Base-by-base conservation (phyloP, 1,284 basidiomycete genomes). In the Ustilago bromivora region DNA sequence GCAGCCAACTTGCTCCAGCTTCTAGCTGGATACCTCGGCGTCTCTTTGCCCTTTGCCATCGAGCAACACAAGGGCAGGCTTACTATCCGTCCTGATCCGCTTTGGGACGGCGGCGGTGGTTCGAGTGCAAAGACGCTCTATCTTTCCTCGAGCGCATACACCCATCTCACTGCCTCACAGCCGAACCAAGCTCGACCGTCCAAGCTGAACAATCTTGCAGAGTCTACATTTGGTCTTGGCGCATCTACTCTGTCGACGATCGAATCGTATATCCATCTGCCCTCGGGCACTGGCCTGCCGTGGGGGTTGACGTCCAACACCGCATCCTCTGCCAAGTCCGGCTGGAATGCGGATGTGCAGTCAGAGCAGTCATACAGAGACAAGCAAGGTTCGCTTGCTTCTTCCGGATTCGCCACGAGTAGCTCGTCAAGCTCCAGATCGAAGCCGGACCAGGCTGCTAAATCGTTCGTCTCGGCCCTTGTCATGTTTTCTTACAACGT, bases 401-500 rank as follows among this genome's bases (percentile, higher is more conserved):
- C 66, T 12, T 13, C 47, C 23, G 19, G 31, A 1, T 35, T 13
- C 3, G n/a, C 32, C 7, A 23, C 53, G 28, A 23, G 31, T 23
- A 10, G n/a, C 40, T 38, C 61, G 2, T 36, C 64, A 1, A 51
- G 36, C 46, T 55, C 73, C 11, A 63, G 43, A 36, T 61, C 57
- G 32, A 76, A 76, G 56, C 65, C 73, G 38, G 73, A 76, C 12
- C 65, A 76, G 28, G 71, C 73, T 4, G 79, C 77, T 23, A 64
- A 67, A 49, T 72, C 75, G 17, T 82, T 81, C 49, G 61, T 73
- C 34, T 63, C 74, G 36, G 79, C 76, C 17, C 66, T 82, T 15
- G 70, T 74, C 49, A 82, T 81, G 79, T 68, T 82, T 7, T 69
- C 63, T 49, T 82, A 82, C 64, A 60, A 81, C 38, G 71, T 68